Evolutionary conservation across 2,329 filamentous ascomycete species (phyloP), one percentile per base, ranked within the genome.

Genomic region (Rhinocladiella similis): DNA sequence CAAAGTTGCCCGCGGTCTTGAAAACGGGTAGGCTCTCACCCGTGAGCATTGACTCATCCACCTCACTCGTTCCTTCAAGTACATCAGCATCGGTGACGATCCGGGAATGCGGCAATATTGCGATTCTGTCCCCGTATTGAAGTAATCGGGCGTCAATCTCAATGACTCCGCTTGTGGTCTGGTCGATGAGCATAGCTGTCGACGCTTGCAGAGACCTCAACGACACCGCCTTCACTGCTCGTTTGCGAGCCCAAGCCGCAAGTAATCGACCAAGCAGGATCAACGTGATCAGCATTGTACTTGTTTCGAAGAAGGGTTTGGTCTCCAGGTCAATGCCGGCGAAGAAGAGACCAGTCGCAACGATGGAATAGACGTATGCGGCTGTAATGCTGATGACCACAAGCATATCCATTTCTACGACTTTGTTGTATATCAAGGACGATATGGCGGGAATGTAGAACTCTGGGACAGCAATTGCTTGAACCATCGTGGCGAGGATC

Each of bases 21-120:
- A n/a, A n/a, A n/a, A n/a, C n/a, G n/a, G n/a, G n/a, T n/a, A n/a
- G n/a, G 0, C 82, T 78, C 67, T 93, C 90, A 0, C 89, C 89
- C 0, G 89, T 93, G 7, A 93, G 71, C 83, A 90, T 89, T 0
- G 88, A 89, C 68, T 93, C 89, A 64, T 93, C 82, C 0, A 91
- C 78, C 56, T 90, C 88, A 0, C 83, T 86, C 0, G 73, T 74
- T 0, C 89, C 89, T 1, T 73, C 71, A 0, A 86, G 58, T 0
- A 93, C 80, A 0, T 77, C 79, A 0, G 89, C 90, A 63, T 93
- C 90, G 0, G 89, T 92, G 0, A 83, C 82, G 3, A 91, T 75
- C 1, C 69, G 69, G 0, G 75, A 74, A 56, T 90, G 82, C 0
- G 88, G 85, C 0, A 74, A 63, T 2, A 90, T 80, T 41, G 79